Evolutionary conservation across 495 filamentous ascomycete species (phyloP).

Genomic region (Hypoxylon subgilvum): DNA sequence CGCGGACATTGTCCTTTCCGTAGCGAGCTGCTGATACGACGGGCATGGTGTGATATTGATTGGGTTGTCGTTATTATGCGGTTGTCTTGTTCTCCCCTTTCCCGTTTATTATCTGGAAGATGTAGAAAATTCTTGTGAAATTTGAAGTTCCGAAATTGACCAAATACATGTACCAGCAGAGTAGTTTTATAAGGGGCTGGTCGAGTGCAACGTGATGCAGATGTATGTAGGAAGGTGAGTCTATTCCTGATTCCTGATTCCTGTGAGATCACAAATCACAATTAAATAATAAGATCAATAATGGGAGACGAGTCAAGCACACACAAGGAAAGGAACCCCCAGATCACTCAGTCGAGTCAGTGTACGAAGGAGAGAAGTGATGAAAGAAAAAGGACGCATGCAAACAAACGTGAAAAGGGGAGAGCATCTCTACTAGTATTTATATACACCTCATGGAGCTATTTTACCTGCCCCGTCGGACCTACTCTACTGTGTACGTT

Average conservation of each 20-base stretch:
- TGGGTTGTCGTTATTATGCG: neutral
- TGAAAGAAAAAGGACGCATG: conserved; percentile 23
- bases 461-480: conserved; percentile 8
- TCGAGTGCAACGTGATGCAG: conserved; percentile 28
- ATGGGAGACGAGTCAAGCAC: conserved; percentile 1
- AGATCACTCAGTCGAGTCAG: conserved; percentile 16
- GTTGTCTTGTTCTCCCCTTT: neutral
- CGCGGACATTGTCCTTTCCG: conserved; percentile 97
- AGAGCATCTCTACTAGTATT: conserved; percentile 8
- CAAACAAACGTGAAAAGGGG: neutral
- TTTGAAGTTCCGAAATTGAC: conserved; percentile 9
- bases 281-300: conserved; percentile 22
- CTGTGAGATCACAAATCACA: conserved; percentile 13
- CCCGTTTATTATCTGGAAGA: neutral
- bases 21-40: conserved; percentile 77
- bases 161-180: too few relatives aligned
- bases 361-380: conserved; percentile 8
- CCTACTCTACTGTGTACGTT: neutral
- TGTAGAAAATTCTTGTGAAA: conserved; percentile 8
- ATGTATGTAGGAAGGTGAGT: conserved; percentile 16
- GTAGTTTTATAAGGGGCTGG: conserved; percentile 18
- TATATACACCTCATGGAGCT: conserved; percentile 20
- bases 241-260: too few relatives aligned
- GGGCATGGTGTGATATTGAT: conserved; percentile 52
- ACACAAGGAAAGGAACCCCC: conserved; percentile 4